A percentile compares a stretch with the other conserved stretches of the same genome.
These are phyloP conservation scores for Sporothrix humicola DNA, from an alignment of 2,329 filamentous ascomycete genomes.

Conservation along the genomic window DNA sequence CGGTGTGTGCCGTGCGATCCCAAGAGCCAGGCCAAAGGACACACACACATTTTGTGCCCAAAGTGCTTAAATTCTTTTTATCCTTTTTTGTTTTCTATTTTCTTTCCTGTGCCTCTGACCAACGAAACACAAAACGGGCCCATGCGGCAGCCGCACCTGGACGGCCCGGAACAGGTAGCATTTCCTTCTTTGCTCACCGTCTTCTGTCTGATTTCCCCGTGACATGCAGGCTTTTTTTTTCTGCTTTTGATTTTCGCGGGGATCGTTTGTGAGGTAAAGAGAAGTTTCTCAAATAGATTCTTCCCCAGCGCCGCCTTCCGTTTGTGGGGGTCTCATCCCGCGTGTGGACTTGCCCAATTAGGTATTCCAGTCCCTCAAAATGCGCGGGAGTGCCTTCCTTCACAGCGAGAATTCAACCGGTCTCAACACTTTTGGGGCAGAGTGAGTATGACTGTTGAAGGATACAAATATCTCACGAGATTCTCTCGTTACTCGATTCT, in stretches of 20 bases:
- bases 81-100: too few relatives aligned
- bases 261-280: background rate
- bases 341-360: conserved; percentile 34
- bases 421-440: too few relatives aligned
- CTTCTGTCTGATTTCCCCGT: background rate
- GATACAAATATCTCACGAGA: too few relatives aligned
- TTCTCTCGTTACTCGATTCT: too few relatives aligned
- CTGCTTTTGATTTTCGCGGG: background rate
- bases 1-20: conserved; percentile 16
- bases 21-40: conserved; percentile 21
- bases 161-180: background rate
- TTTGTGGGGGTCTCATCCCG: conserved; percentile 27
- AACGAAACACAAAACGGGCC: conserved; percentile 16
- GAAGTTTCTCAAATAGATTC: background rate
- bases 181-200: conserved; percentile 5
- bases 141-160: conserved; percentile 17
- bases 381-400: background rate
- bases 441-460: too few relatives aligned
- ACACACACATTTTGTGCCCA: background rate
- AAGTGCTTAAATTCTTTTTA: too few relatives aligned
- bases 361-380: conserved; percentile 19
- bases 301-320: background rate
- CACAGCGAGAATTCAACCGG: background rate
- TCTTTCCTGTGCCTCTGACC: background rate
- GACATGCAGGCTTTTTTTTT: conserved; percentile 14